phyloP scores from a whole-genome alignment of 192 early-diverging fungal species.

The Spizellomyces sp. region DNA sequence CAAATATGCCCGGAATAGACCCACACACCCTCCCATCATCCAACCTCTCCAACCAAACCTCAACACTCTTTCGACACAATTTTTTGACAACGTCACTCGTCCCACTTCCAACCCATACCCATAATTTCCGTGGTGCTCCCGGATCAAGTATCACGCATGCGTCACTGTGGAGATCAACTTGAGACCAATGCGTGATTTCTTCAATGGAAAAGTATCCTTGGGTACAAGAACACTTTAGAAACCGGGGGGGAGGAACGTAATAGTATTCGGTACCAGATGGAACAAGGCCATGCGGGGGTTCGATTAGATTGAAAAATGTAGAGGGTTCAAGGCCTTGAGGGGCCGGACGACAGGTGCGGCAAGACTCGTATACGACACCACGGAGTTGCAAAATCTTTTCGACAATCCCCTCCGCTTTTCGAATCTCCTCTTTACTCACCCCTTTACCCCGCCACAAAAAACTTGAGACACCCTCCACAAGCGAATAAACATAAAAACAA shows the following conservation, averaged over 20 bases:
- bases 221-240: conserved; percentile 47
- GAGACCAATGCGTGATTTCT: conserved; percentile 44
- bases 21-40: conserved; percentile 41
- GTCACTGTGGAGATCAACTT: conserved; percentile 42
- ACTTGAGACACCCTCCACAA: not conserved
- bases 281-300: conserved; percentile 1
- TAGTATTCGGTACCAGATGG: conserved; percentile 27
- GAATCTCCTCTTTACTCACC: conserved; percentile 37
- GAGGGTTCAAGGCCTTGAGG: conserved; percentile 33
- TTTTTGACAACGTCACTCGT: conserved; percentile 54
- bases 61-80: conserved; percentile 48
- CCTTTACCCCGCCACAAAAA: conserved; percentile 51
- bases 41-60: conserved; percentile 54
- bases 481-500: conserved; percentile 46
- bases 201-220: conserved; percentile 48
- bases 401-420: conserved; percentile 28
- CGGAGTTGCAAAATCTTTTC: conserved; percentile 25
- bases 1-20: conserved; percentile 8
- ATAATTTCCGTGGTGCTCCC: conserved; percentile 41
- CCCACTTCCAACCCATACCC: conserved; percentile 50
- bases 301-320: conserved; percentile 23
- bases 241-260: conserved; percentile 34
- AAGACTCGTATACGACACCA: not conserved
- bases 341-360: conserved; percentile 2
- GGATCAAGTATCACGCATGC: conserved; percentile 55